phyloP scores from a whole-genome alignment of 2,329 filamentous ascomycete genomes.

The Fusarium phyllophilum region DNA sequence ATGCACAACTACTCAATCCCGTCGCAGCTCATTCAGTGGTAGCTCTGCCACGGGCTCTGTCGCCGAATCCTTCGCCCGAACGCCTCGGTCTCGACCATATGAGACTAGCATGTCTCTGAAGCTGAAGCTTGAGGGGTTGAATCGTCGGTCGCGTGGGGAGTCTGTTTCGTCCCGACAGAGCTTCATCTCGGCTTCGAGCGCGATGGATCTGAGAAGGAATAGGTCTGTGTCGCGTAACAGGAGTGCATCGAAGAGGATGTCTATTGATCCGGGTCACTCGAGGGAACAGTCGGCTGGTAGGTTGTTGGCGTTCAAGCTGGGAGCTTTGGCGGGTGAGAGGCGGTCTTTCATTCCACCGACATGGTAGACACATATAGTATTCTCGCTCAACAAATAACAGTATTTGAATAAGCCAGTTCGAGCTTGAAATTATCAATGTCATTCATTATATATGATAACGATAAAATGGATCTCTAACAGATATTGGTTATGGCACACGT shows the following conservation, averaged over 20 bases:
- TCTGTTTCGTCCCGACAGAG: conserved; percentile 8
- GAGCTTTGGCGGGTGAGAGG: conserved; percentile 21
- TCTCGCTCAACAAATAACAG: not conserved
- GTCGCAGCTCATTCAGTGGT: conserved; percentile 15
- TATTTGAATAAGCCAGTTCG: not conserved
- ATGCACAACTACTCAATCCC: not conserved
- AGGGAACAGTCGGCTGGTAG: conserved; percentile 23
- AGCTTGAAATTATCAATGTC: too few relatives aligned
- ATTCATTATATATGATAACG: too few relatives aligned
- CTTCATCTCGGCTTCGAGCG: not conserved
- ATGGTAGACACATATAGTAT: not conserved
- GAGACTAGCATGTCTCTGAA: not conserved
- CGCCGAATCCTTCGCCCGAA: not conserved
- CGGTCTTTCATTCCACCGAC: not conserved
- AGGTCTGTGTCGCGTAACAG: conserved; percentile 5
- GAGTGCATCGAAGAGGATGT: conserved; percentile 6
- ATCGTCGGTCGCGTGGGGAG: not conserved
- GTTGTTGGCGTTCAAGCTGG: conserved; percentile 33
- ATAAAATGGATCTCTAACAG: too few relatives aligned
- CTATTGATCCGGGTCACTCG: not conserved
- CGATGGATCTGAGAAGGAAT: conserved; percentile 1
- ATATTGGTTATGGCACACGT: too few relatives aligned
- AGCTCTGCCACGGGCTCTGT: conserved; percentile 3
- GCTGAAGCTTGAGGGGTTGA: conserved; percentile 16
- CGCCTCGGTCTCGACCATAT: not conserved